Conservation (phyloP, 1,284 basidiomycete species). For the Tilletia caries region DNA sequence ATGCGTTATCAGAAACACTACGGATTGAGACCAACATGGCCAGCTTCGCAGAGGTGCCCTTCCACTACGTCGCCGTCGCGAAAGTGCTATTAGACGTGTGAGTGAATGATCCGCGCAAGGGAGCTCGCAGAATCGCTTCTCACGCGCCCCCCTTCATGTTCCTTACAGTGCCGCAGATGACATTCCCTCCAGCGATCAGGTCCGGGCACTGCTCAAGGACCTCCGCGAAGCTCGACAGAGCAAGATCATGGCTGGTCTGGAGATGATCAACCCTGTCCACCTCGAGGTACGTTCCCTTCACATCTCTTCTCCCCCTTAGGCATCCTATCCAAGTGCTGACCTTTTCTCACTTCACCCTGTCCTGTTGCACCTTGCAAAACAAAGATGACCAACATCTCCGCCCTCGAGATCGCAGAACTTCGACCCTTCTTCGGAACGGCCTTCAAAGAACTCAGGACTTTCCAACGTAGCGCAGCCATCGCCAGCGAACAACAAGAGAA, state of each 20-base stretch:
- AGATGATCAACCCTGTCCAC: conserved; percentile 56
- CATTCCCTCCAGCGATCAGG: conserved; percentile 71
- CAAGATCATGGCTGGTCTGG: conserved; percentile 80
- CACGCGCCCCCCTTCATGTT: too few species aligned
- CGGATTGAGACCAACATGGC: conserved; percentile 43
- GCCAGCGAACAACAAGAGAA: not conserved
- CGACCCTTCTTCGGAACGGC: conserved; percentile 46
- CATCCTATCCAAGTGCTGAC: not conserved
- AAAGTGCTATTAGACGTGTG: conserved; percentile 86
- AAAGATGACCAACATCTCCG: conserved; percentile 51
- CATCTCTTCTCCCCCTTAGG: conserved; percentile 55
- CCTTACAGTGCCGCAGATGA: conserved; percentile 78
- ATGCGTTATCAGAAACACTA: conserved; percentile 67
- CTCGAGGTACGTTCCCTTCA: conserved; percentile 72
- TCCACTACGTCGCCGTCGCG: conserved; percentile 80
- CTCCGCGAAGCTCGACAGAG: conserved; percentile 89
- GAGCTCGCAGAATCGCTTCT: too few species aligned
- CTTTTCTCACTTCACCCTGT: not conserved
- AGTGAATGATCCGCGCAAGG: too few species aligned
- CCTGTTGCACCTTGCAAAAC: not conserved
- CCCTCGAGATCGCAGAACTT: conserved; percentile 46
- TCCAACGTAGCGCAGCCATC: conserved; percentile 17
- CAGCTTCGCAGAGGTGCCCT: conserved; percentile 55
- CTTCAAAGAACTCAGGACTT: conserved; percentile 33
- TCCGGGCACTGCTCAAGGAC: conserved; percentile 83